Evolutionary conservation across 495 filamentous ascomycete genomes (phyloP).

Genomic region (Zalerion maritima): DNA sequence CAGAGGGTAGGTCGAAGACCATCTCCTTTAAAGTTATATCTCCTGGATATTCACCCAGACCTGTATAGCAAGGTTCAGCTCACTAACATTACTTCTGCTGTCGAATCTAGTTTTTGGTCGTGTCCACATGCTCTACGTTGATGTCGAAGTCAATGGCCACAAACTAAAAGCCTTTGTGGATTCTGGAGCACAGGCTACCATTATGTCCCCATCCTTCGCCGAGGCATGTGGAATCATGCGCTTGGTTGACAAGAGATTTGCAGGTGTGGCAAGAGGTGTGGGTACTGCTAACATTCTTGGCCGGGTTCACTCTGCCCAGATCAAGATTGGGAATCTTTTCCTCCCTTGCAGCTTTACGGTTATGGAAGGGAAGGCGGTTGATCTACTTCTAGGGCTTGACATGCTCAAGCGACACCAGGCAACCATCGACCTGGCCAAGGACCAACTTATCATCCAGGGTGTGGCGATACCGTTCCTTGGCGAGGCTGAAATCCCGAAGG

Average conservation of each 20-base stretch:
- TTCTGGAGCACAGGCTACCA: constrained; percentile 92
- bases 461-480: constrained; percentile 79
- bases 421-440: constrained; percentile 69
- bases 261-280: constrained; percentile 82
- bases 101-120: constrained; percentile 62
- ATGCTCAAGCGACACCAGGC: constrained; percentile 94
- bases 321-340: constrained; percentile 79
- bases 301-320: constrained; percentile 83
- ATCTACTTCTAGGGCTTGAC: constrained; percentile 83
- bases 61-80: not conserved
- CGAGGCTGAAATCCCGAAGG: constrained; percentile 83
- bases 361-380: constrained; percentile 98
- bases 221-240: constrained; percentile 92
- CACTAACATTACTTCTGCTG: constrained; percentile 5
- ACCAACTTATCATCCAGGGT: constrained; percentile 72
- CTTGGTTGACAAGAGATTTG: constrained; percentile 81
- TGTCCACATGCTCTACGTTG: constrained; percentile 92
- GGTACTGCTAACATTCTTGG: constrained; percentile 90
- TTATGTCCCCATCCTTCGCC: constrained; percentile 92
- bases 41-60: not conserved
- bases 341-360: constrained; percentile 96
- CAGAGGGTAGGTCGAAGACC: constrained; percentile 54
- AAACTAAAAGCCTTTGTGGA: constrained; percentile 95
- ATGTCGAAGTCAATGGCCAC: constrained; percentile 84
- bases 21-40: not conserved